Base-by-base conservation (phyloP, 2,329 filamentous ascomycete genomes). In the Diplodia intermedia region DNA sequence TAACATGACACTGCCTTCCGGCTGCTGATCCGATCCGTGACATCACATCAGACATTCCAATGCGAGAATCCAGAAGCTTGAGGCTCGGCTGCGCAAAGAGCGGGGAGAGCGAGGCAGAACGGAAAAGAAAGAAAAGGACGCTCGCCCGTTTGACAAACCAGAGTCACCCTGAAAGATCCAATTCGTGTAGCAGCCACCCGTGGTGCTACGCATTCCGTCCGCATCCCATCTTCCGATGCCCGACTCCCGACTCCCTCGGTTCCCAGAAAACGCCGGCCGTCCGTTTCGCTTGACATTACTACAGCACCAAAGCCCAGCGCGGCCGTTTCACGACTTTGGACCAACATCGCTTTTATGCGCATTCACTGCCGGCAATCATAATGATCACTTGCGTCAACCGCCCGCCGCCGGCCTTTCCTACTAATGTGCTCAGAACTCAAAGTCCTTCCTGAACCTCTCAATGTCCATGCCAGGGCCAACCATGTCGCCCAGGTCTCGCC, bases 401-500 rank as follows among this genome's bases (percentile, higher is more conserved):
- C 29, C 52, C 15, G 23, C 29, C 26, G 29, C 49, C 26, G 47
- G 26, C 7, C 56, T 40, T 43, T 40, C 23, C 20, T 49, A 20
- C 7, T 55, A n/a, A 18, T 49, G 15, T 43, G 6, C n/a, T 68
- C 50, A 91, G 77, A 97, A 97, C 69, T 97, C 94, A 84, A 97
- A 95, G 76, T 97, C 93, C 68, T 89, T 88, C 75, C 93, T 88
- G 84, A 99, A 97, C 49, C 89, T 84, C 75, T 95, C 92, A 31
- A 97, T 90, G 81, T 98, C 93, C 83, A 99, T 94, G 31, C 94
- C 94, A 0, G 90, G 88, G 14, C 94, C 90, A 6, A 97, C 95
- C 82, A 89, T 87, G 77, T 98, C 94, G 3, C 91, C 91, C 76
- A 99, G 78, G 80, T 99, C 95, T 68, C 93, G 84, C 68, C 95